Conservation (phyloP, 768 basidiomycete genomes). For the Pleurotus citrinopileatus region DNA sequence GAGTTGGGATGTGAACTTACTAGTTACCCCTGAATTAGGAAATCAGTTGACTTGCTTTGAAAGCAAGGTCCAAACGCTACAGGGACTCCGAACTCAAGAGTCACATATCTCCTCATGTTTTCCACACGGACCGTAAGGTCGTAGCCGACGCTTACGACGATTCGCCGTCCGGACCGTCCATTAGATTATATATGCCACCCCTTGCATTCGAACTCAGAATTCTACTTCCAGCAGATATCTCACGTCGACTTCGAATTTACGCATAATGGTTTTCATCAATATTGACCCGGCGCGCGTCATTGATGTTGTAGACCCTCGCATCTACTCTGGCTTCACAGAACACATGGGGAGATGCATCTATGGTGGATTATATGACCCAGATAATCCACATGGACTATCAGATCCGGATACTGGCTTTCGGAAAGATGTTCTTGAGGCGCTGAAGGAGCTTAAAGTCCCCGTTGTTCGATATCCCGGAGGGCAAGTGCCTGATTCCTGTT, state of each 20-base stretch:
- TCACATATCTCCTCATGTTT: too few species aligned
- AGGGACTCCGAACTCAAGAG: too few species aligned
- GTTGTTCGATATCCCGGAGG: slow-evolving; percentile 55
- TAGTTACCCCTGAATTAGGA: too few species aligned
- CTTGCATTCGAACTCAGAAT: background rate
- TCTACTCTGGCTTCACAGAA: slow-evolving; percentile 63
- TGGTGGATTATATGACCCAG: slow-evolving; percentile 43
- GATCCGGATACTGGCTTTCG: slow-evolving; percentile 43
- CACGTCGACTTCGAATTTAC: too few species aligned
- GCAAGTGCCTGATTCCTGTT: slow-evolving; percentile 18
- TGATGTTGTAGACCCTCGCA: slow-evolving; percentile 42
- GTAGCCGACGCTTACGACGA: too few species aligned
- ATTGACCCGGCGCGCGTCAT: slow-evolving; percentile 40
- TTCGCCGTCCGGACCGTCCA: background rate
- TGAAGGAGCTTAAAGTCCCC: slow-evolving; percentile 45
- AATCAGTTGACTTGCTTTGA: too few species aligned
- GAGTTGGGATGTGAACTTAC: too few species aligned
- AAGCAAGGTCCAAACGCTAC: too few species aligned
- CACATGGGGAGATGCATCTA: slow-evolving; percentile 59
- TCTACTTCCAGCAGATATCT: background rate
- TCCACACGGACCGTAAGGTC: background rate
- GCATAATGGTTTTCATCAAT: slow-evolving; percentile 23
- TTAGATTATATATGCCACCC: slow-evolving; percentile 1
- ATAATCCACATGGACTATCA: slow-evolving; percentile 30
- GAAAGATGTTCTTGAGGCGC: slow-evolving; percentile 44